Conservation (phyloP, 2,329 filamentous ascomycete species). For the Calycina marina region DNA sequence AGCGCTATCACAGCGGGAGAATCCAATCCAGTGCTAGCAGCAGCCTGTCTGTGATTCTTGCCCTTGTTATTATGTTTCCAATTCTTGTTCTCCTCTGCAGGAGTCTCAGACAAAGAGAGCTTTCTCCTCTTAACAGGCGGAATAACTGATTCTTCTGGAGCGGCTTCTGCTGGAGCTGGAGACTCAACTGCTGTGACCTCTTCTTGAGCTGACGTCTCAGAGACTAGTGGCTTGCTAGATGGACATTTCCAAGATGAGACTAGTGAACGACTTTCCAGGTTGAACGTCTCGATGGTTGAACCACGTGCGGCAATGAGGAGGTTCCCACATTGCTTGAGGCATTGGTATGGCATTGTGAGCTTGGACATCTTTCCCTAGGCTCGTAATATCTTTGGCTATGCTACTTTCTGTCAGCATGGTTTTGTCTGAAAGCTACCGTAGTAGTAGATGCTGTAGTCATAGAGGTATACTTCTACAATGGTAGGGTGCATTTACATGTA, state of each 20-base stretch:
- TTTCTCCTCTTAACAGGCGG: slow-evolving; percentile 22
- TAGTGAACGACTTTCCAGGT: slow-evolving; percentile 38
- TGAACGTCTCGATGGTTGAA: slow-evolving; percentile 54
- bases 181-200: neutral
- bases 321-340: slow-evolving; percentile 37
- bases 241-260: slow-evolving; percentile 31
- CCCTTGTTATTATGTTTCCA: slow-evolving; percentile 9
- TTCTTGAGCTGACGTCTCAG: slow-evolving; percentile 1
- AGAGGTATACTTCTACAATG: no score
- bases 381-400: no score
- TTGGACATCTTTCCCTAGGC: slow-evolving; percentile 12
- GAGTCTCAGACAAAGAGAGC: slow-evolving; percentile 9
- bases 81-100: slow-evolving; percentile 2
- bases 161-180: slow-evolving; percentile 2
- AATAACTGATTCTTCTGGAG: slow-evolving; percentile 5
- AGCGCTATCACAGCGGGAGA: slow-evolving; percentile 56
- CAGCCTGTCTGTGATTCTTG: slow-evolving; percentile 9
- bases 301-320: slow-evolving; percentile 63
- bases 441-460: no score
- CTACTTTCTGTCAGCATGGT: no score
- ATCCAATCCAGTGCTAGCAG: slow-evolving; percentile 26
- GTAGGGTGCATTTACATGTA: neutral
- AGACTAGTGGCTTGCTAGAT: slow-evolving; percentile 4
- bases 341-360: slow-evolving; percentile 50
- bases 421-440: no score